Base-by-base conservation (phyloP, 495 filamentous ascomycete genomes). In the Xanthoparmelia taractica region DNA sequence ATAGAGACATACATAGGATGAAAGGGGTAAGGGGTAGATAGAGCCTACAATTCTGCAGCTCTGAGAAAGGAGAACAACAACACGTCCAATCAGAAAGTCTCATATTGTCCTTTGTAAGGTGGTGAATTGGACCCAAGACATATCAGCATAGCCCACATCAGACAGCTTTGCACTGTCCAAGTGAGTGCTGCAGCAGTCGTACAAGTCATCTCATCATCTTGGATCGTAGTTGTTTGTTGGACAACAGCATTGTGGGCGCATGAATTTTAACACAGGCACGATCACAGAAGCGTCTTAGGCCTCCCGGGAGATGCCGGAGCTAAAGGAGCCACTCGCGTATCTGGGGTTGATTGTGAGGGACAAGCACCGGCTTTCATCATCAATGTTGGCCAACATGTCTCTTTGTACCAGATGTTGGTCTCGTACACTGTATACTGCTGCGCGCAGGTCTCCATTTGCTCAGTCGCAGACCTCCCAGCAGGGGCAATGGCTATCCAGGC, bases 111-210 rank as follows among this genome's bases (percentile, higher is more conserved):
- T 66, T 73, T 64, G 52, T 63, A 76, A 75, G 76, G 75, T 78
- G 76, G 75, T 77, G 72, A 73, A 54, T 37, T 63, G 66, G 69
- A 71, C 72, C 73, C 76, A 67, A 67, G 66, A 73, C 78, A 80
- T 77, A 37, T 79, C 78, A 78, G 66, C 77, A 79, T 65, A 74
- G 72, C 74, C 76, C 78, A 73, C 77, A 58, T 70, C 67, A 70
- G 54, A 61, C 41, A 60, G 68, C 69, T 56, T n/a, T 50, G 63
- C 64, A 73, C 70, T 57, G 60, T 60, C 48, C 59, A 60, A 69
- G 73, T 69, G 74, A 77, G 73, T 37, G 66, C 75, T 77, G 69
- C 18, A 67, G 64, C 68, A 76, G 76, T 59, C 71, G 58, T 58
- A 70, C 59, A 77, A 67, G 74, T 73, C 72, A 68, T 73, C 75